Percentiles rank a stretch among this genome's conserved stretches.
Conservation (phyloP, 2,329 filamentous ascomycete species). For the Fusarium ambrosium region DNA sequence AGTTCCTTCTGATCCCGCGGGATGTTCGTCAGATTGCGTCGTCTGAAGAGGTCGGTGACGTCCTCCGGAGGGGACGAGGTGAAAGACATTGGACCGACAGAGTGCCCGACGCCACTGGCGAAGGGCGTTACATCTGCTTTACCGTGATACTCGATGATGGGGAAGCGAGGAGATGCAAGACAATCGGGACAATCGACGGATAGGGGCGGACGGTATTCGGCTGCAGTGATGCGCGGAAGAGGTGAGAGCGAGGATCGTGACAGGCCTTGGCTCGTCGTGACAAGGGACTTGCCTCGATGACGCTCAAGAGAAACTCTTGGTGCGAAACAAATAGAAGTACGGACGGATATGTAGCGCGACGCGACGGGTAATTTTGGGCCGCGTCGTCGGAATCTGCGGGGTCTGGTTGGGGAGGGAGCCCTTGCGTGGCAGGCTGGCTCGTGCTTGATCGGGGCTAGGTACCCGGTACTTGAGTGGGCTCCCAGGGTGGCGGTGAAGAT, state of each 20-base stretch:
- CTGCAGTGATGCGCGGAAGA: not conserved
- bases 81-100: constrained; percentile 47
- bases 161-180: constrained; percentile 11
- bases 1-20: constrained; percentile 56
- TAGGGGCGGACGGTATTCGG: constrained; percentile 1
- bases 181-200: not conserved
- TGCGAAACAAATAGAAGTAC: constrained; percentile 18
- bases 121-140: constrained; percentile 42
- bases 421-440: constrained; percentile 30
- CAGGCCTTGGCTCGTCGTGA: not conserved
- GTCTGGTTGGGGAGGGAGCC: constrained; percentile 14
- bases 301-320: constrained; percentile 15
- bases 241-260: not conserved
- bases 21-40: constrained; percentile 49
- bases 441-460: constrained; percentile 35
- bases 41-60: constrained; percentile 44
- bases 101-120: constrained; percentile 29
- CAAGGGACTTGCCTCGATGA: not conserved
- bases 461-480: constrained; percentile 18
- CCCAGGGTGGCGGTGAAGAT: not conserved
- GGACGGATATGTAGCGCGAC: constrained; percentile 25
- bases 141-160: constrained; percentile 6
- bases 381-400: constrained; percentile 30
- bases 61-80: constrained; percentile 40
- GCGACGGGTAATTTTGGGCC: constrained; percentile 42